A percentile compares a stretch with the other conserved stretches of the same genome.
Evolutionary conservation across 768 basidiomycete species (phyloP).

Genomic region (Hygrocybe punicea): DNA sequence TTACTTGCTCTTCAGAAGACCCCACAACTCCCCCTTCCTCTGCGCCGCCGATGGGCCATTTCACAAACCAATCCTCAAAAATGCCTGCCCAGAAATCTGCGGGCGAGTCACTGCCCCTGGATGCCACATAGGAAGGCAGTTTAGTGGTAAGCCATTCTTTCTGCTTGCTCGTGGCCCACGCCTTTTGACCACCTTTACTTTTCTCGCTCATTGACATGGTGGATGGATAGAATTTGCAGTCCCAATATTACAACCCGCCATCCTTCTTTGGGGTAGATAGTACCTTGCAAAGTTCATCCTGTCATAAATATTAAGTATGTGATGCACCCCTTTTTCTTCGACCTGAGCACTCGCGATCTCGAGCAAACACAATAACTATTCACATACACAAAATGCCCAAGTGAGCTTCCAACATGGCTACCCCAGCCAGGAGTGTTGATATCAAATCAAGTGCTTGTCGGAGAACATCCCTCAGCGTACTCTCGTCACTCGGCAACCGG

Average conservation of each 20-base stretch:
- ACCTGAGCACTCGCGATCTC: not conserved
- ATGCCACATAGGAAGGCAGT: not conserved
- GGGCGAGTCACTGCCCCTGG: not conserved
- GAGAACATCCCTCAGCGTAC: not conserved
- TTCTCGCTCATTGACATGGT: not conserved
- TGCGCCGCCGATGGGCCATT: too few relatives aligned
- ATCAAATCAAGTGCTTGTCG: not conserved
- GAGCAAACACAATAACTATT: not conserved
- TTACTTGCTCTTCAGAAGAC: not conserved
- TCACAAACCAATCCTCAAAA: not conserved
- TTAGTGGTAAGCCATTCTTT: not conserved
- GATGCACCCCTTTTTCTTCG: conserved; percentile 1
- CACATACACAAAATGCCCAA: not conserved
- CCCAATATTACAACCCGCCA: not conserved
- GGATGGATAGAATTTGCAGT: not conserved
- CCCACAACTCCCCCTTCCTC: not conserved
- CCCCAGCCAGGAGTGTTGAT: not conserved
- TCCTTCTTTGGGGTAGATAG: not conserved
- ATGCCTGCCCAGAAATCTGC: not conserved
- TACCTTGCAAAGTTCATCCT: not conserved
- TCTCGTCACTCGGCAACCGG: not conserved
- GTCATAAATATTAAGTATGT: not conserved
- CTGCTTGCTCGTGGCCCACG: not conserved
- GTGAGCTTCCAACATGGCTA: not conserved
- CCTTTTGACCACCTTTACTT: not conserved